A percentile compares a stretch with the other conserved stretches of the same genome.
These are phyloP conservation scores for Leucoagaricus sp. DNA, from an alignment of 1,284 basidiomycete genomes.

Conservation along the genomic window DNA sequence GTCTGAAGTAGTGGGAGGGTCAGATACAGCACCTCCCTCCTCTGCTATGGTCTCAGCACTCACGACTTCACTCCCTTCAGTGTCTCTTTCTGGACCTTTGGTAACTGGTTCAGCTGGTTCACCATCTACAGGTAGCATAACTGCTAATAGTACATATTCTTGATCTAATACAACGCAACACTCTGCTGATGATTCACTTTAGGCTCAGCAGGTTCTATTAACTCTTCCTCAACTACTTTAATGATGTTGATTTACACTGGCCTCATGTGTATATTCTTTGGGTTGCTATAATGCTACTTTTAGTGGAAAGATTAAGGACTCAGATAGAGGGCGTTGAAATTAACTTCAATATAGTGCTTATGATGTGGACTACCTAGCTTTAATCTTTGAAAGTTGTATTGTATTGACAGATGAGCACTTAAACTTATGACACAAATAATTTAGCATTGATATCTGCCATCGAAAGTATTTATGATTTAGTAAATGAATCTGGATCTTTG, in stretches of 20 bases:
- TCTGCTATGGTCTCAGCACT: background rate
- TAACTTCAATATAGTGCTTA: too few species aligned
- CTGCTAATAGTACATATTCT: background rate
- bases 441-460: too few species aligned
- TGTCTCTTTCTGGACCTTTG: background rate
- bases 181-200: background rate
- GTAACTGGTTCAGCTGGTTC: background rate
- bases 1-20: slow-evolving; percentile 39
- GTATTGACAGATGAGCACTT: too few species aligned
- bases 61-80: slow-evolving; percentile 3
- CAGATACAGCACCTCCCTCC: slow-evolving; percentile 30
- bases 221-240: background rate
- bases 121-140: background rate
- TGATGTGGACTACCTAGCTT: too few species aligned
- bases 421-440: too few species aligned
- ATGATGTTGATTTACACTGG: background rate
- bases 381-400: too few species aligned
- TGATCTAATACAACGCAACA: background rate
- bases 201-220: background rate
- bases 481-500: too few species aligned
- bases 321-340: background rate
- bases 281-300: slow-evolving; percentile 6
- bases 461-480: too few species aligned
- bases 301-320: background rate
- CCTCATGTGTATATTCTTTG: slow-evolving; percentile 3